Percentiles rank a stretch among this genome's conserved stretches.
Conservation (phyloP, 371 early-diverging fungal species). For the Mucor indicus region DNA sequence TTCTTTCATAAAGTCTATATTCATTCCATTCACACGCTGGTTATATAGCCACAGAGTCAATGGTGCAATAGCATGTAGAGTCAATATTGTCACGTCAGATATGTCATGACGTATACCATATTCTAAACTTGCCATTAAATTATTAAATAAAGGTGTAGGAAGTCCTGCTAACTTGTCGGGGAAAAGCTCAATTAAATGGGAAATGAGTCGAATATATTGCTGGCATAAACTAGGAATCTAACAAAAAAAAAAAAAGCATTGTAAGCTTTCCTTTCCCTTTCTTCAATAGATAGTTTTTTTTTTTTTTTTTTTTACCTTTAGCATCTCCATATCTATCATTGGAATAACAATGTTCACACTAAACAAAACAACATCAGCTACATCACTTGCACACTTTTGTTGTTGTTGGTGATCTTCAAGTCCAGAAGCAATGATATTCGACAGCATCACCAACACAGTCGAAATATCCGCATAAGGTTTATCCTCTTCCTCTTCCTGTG, state of each 20-base stretch:
- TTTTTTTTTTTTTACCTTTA: constrained; percentile 68
- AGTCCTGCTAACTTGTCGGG: constrained; percentile 61
- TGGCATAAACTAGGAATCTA: constrained; percentile 70
- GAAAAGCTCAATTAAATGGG: constrained; percentile 64
- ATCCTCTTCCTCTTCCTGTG: constrained; percentile 62
- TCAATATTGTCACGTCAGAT: constrained; percentile 56
- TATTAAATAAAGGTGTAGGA: constrained; percentile 52
- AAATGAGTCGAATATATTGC: constrained; percentile 66
- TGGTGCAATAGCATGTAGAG: constrained; percentile 62
- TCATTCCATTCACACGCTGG: constrained; percentile 21
- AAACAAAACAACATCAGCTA: constrained; percentile 69
- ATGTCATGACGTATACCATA: constrained; percentile 65
- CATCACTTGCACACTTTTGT: constrained; percentile 5
- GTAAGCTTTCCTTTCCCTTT: no score
- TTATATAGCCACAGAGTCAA: constrained; percentile 54
- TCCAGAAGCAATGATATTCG: constrained; percentile 59
- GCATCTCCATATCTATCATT: constrained; percentile 70
- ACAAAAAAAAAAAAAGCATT: neutral
- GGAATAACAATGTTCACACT: constrained; percentile 69
- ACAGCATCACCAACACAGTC: constrained; percentile 57
- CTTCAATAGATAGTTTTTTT: no score
- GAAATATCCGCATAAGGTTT: constrained; percentile 69
- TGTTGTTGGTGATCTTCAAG: constrained; percentile 52
- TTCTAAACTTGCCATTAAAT: constrained; percentile 63
- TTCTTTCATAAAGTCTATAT: constrained; percentile 35